Evolutionary conservation across 805 yeast species (phyloP).

Genomic region (Suhomyces tanzawaensis): DNA sequence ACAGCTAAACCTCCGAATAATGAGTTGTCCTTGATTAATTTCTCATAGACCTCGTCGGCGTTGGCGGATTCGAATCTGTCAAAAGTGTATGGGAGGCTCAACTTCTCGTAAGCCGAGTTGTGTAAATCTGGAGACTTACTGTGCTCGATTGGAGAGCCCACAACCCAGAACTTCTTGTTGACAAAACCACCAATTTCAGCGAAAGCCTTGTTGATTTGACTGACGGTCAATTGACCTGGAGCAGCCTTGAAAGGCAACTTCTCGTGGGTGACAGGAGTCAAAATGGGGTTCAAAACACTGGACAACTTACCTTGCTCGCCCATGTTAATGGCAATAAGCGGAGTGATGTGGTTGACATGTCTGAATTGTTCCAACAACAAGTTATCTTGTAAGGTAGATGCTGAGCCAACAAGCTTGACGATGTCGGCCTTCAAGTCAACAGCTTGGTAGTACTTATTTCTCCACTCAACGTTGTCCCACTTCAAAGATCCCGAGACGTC

Average conservation of each 20-base stretch:
- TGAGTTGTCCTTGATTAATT: slow-evolving; percentile 45
- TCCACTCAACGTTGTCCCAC: slow-evolving; percentile 78
- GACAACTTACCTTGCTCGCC: slow-evolving; percentile 74
- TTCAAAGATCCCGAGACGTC: slow-evolving; percentile 60
- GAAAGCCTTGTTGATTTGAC: slow-evolving; percentile 58
- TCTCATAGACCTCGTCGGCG: slow-evolving; percentile 53
- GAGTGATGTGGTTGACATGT: slow-evolving; percentile 48
- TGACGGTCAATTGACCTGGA: slow-evolving; percentile 72
- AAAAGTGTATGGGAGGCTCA: slow-evolving; percentile 77
- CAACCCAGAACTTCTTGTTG: slow-evolving; percentile 62
- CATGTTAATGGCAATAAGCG: slow-evolving; percentile 83
- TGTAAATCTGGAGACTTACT: slow-evolving; percentile 90
- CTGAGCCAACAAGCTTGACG: slow-evolving; percentile 81
- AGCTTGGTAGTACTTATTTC: slow-evolving; percentile 66
- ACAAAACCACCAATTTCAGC: slow-evolving; percentile 61
- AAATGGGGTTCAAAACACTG: slow-evolving; percentile 65
- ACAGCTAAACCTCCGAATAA: slow-evolving; percentile 91
- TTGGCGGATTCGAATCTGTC: slow-evolving; percentile 64
- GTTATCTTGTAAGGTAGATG: slow-evolving; percentile 64
- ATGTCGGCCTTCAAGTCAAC: slow-evolving; percentile 63
- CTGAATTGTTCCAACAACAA: slow-evolving; percentile 69
- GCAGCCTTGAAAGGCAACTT: slow-evolving; percentile 70
- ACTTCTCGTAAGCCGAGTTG: slow-evolving; percentile 68
- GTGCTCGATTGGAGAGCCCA: slow-evolving; percentile 80
- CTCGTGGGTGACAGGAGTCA: slow-evolving; percentile 84